Evolutionary conservation across 306 rosid genomes (phyloP).

Genomic region (Acacia melanoxylon): DNA sequence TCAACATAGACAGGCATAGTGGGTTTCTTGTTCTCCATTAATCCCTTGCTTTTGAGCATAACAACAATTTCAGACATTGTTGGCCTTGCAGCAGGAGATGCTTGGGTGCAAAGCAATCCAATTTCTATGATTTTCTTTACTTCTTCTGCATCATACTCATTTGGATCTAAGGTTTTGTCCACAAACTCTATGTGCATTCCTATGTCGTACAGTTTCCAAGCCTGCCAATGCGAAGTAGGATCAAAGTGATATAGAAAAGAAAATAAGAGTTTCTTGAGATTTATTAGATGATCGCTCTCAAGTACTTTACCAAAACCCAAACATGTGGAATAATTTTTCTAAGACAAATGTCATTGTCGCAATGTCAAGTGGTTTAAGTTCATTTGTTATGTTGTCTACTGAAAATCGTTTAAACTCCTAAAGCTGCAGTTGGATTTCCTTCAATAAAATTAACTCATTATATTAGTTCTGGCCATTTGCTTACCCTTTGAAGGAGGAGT

Average conservation of each 20-base stretch:
- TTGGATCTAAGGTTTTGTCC: background rate
- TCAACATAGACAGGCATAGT: conserved; percentile 2
- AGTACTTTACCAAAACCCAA: background rate
- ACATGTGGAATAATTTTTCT: background rate
- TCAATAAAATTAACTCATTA: background rate
- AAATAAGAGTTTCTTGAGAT: background rate
- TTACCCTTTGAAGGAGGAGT: background rate
- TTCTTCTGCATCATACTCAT: background rate
- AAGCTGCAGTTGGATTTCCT: background rate
- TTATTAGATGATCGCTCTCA: background rate
- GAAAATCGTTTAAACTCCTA: background rate
- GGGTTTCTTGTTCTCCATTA: background rate
- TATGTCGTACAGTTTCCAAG: background rate
- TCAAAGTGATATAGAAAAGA: background rate
- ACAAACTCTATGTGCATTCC: background rate
- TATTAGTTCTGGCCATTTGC: background rate
- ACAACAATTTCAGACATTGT: conserved; percentile 2
- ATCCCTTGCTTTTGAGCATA: conserved; percentile 2
- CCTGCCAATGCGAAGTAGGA: background rate
- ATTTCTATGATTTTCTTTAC: background rate
- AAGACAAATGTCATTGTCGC: background rate
- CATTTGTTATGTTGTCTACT: background rate
- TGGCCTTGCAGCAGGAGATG: background rate
- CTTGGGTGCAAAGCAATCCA: conserved; percentile 1
- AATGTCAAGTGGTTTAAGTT: background rate